phyloP scores from a whole-genome alignment of 1,139 yeast species.

The Yamadazyma atlantica region DNA sequence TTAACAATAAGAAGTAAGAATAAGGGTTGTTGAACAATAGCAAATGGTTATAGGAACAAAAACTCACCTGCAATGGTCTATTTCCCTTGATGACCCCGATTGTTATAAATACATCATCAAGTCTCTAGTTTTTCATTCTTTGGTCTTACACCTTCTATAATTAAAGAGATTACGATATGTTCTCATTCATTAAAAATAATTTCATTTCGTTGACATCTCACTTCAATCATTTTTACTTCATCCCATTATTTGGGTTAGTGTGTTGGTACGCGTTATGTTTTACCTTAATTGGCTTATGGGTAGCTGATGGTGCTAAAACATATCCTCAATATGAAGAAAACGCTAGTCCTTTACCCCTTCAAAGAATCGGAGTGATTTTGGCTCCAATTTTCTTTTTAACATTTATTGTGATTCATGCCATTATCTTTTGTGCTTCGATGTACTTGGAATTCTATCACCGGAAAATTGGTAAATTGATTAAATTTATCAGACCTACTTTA shows the following conservation, averaged over 20 bases:
- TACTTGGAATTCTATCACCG: conserved; percentile 32
- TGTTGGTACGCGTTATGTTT: conserved; percentile 29
- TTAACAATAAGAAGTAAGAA: background rate
- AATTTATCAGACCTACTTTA: conserved; percentile 26
- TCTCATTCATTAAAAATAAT: conserved; percentile 10
- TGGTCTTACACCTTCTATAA: background rate
- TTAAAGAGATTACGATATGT: conserved; percentile 7
- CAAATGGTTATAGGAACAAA: background rate
- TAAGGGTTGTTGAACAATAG: background rate
- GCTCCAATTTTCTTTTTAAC: conserved; percentile 25
- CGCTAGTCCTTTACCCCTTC: conserved; percentile 23
- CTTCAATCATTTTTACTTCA: conserved; percentile 28
- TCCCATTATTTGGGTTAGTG: conserved; percentile 27
- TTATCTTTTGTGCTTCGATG: conserved; percentile 26
- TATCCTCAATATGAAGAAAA: conserved; percentile 23
- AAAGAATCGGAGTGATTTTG: conserved; percentile 28
- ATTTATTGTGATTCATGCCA: conserved; percentile 24
- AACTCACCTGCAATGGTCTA: too few species aligned
- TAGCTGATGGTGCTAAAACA: conserved; percentile 19
- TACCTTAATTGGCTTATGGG: conserved; percentile 26
- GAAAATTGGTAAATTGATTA: conserved; percentile 31
- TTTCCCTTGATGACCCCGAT: background rate
- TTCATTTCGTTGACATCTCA: conserved; percentile 20
- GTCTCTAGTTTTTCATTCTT: background rate
- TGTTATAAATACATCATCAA: background rate